These are phyloP conservation scores for Globisporangium nunn DNA, from an alignment of 352 stramenopile species.

Conservation along the genomic window DNA sequence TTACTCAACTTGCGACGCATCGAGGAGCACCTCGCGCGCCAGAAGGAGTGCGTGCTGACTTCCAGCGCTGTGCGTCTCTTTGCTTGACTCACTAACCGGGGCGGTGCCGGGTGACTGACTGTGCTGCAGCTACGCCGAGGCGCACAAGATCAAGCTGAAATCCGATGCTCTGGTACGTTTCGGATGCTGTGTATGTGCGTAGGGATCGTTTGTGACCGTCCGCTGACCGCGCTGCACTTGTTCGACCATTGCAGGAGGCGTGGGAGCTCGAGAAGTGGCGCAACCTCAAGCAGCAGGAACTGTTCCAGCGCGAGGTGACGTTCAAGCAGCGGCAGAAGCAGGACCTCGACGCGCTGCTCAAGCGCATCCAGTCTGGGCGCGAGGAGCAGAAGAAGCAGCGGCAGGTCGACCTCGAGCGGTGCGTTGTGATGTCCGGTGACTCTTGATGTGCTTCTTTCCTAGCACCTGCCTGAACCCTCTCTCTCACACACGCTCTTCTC, in stretches of 20 bases:
- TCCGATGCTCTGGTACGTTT: conserved; percentile 73
- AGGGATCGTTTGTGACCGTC: too few species aligned
- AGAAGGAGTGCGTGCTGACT: conserved; percentile 62
- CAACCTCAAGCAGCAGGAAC: conserved; percentile 92
- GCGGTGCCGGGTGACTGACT: not conserved
- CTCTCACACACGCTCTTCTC: conserved; percentile 2
- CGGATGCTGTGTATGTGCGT: not conserved
- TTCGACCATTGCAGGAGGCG: conserved; percentile 40
- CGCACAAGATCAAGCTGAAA: conserved; percentile 96
- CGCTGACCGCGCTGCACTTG: too few species aligned
- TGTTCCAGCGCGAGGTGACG: conserved; percentile 91
- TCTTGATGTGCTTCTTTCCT: not conserved
- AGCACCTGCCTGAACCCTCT: not conserved
- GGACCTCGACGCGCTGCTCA: conserved; percentile 91
- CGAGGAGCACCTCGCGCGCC: conserved; percentile 88
- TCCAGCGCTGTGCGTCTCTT: not conserved
- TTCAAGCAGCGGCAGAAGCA: conserved; percentile 93
- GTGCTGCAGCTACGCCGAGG: conserved; percentile 82
- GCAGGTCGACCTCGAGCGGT: conserved; percentile 90
- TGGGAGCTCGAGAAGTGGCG: conserved; percentile 95
- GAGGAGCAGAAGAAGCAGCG: conserved; percentile 95
- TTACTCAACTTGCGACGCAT: conserved; percentile 91
- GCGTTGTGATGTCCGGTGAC: not conserved
- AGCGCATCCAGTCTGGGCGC: conserved; percentile 90
- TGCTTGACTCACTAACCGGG: not conserved